Base-by-base conservation (phyloP, 2,329 filamentous ascomycete genomes). In the Pseudogymnoascus sp. region DNA sequence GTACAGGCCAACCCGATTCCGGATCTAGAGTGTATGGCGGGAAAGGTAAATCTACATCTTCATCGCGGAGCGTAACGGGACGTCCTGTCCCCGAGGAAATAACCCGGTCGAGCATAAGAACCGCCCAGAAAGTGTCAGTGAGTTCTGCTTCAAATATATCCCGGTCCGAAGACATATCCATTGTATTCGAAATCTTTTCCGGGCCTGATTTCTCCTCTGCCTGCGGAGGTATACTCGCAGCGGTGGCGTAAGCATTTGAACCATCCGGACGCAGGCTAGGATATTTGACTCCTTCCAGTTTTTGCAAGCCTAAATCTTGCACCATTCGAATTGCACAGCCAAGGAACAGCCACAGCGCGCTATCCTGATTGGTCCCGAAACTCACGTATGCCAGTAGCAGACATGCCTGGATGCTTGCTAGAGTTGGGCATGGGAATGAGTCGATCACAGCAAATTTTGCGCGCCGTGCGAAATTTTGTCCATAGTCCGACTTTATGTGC, bases 301-400 rank as follows among this genome's bases (percentile, higher is more conserved):
- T 96, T 68, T 93, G 90, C 67, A 96, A 80, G 0, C 92, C 91
- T 8, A 96, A 76, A 70, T 92, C 88, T 65, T 90, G 84, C 0
- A 88, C 88, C 85, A 92, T 89, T 4, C 91, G 86, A 64, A 96
- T 96, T 0, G 91, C 88, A 61, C 93, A 87, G 0, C 91, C 92
- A 1, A 96, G 80, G 71, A 96, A 96, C 91, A 96, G 96, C 91
- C 92, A 96, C 5, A 96, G 75, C 0, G 91, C 90, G 72, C 91
- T 96, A 70, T 96, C 92, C 69, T 93, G 89, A 67, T 91, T 90
- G 11, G 90, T 89, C 1, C 91, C 92, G 68, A 96, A 96, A 44
- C 93, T 88, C 68, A 96, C 91, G 71, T 96, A 96, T 0, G 91
- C 91, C 76, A 96, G 84, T 31, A 96, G 77, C 10, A 96, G 76